Conservation (phyloP, 148 eudicot genomes). For the Fagopyrum esculentum region DNA sequence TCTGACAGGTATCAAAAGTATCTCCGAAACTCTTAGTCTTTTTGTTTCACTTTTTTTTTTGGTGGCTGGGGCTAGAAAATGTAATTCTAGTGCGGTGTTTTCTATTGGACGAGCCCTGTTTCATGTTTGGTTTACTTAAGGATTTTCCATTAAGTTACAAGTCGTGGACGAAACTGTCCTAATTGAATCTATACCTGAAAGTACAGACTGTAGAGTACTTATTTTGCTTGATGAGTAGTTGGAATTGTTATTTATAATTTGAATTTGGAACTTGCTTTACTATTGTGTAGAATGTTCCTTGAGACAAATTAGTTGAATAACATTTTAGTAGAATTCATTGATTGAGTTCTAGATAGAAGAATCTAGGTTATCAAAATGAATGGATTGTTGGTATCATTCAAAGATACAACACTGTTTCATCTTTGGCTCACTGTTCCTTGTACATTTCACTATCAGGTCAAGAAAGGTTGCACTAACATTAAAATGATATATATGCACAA, state of each 20-base stretch:
- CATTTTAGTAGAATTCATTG: not conserved
- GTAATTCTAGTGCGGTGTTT: not conserved
- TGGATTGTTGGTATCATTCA: not conserved
- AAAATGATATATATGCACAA: not conserved
- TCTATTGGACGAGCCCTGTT: not conserved
- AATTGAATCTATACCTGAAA: not conserved
- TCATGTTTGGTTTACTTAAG: not conserved
- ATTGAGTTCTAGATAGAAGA: not conserved
- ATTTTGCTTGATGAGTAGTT: not conserved
- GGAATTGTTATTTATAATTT: not conserved
- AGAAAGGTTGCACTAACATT: not conserved
- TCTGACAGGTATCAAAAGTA: slow-evolving; percentile 49
- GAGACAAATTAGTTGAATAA: not conserved
- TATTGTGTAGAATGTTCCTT: not conserved
- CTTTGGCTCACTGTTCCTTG: not conserved
- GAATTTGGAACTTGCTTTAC: not conserved
- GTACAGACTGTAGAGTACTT: not conserved
- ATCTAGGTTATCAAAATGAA: not conserved
- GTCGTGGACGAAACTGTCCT: not conserved
- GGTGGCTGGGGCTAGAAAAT: not conserved
- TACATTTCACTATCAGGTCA: not conserved
- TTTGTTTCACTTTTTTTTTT: not conserved
- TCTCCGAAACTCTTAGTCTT: not conserved
- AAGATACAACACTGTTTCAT: not conserved
- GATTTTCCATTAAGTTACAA: not conserved